Evolutionary conservation across 768 basidiomycete species (phyloP).

Genomic region (Sistotremastrum niveocremeum): DNA sequence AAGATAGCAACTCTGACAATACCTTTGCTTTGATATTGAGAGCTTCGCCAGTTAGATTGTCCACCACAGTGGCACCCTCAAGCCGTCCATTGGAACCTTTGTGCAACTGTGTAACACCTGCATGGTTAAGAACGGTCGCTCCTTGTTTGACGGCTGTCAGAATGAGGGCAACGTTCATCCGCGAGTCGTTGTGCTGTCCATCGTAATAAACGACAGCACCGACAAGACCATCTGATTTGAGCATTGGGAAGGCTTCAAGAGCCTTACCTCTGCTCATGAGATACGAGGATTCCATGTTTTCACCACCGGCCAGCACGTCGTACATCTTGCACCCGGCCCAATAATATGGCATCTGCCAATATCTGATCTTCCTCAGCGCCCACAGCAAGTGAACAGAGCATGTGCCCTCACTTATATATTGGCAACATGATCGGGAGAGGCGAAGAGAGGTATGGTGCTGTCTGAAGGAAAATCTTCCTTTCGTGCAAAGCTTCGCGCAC

Average conservation of each 20-base stretch:
- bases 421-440: conserved; percentile 98
- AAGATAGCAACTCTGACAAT: neutral
- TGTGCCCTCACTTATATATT: conserved; percentile 63
- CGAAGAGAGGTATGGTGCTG: conserved; percentile 81
- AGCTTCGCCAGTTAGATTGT: conserved; percentile 71
- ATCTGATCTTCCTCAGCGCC: conserved; percentile 26
- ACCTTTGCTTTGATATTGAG: conserved; percentile 77
- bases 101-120: conserved; percentile 65
- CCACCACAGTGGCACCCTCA: conserved; percentile 61
- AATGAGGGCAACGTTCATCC: conserved; percentile 94
- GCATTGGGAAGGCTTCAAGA: conserved; percentile 90
- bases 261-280: conserved; percentile 92
- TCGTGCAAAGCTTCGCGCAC: conserved; percentile 93
- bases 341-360: conserved; percentile 97
- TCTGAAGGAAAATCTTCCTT: conserved; percentile 85
- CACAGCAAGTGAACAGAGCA: neutral
- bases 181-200: conserved; percentile 95
- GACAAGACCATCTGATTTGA: conserved; percentile 83
- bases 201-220: conserved; percentile 97
- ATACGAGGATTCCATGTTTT: conserved; percentile 94
- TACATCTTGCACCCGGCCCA: conserved; percentile 93
- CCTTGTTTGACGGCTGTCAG: conserved; percentile 92
- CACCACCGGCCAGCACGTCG: conserved; percentile 85
- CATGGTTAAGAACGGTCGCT: conserved; percentile 80
- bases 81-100: conserved; percentile 56